Evolutionary conservation across 352 stramenopile species (phyloP).

Genomic region (Globisporangium camurandrum): DNA sequence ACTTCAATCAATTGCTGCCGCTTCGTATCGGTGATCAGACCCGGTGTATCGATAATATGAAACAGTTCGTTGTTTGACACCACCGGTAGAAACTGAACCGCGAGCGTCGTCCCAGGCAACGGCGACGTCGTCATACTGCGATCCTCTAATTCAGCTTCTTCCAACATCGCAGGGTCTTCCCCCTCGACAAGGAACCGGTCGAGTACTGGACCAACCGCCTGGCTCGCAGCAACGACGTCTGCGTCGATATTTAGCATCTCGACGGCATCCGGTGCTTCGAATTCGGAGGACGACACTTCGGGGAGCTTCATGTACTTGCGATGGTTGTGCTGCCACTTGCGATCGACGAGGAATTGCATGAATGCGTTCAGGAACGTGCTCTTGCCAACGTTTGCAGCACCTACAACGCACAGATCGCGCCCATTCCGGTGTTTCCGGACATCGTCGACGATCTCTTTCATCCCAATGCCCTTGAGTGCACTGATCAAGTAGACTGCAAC

Average conservation of each 20-base stretch:
- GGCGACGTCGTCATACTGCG: constrained; percentile 84
- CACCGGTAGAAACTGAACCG: constrained; percentile 69
- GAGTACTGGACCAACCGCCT: neutral
- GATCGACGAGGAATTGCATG: constrained; percentile 69
- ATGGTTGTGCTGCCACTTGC: constrained; percentile 83
- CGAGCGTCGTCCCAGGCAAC: constrained; percentile 87
- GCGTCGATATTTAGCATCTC: constrained; percentile 62
- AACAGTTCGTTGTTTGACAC: constrained; percentile 76
- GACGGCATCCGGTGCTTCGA: constrained; percentile 33
- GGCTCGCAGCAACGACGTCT: constrained; percentile 13
- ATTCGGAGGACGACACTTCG: constrained; percentile 44
- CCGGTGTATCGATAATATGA: constrained; percentile 77
- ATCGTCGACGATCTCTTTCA: constrained; percentile 82
- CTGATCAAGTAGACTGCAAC: constrained; percentile 76
- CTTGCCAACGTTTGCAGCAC: constrained; percentile 90
- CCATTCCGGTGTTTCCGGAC: constrained; percentile 68
- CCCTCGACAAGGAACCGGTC: constrained; percentile 46
- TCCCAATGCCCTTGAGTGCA: constrained; percentile 79
- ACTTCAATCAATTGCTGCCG: constrained; percentile 75
- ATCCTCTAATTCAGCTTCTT: constrained; percentile 55
- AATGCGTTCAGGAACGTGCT: constrained; percentile 90
- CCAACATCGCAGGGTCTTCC: constrained; percentile 59
- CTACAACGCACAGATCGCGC: constrained; percentile 87
- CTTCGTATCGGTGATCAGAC: constrained; percentile 70
- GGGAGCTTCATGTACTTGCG: constrained; percentile 80